phyloP scores from a whole-genome alignment of 2,329 filamentous ascomycete species.

The Ophiocordyceps australis region DNA sequence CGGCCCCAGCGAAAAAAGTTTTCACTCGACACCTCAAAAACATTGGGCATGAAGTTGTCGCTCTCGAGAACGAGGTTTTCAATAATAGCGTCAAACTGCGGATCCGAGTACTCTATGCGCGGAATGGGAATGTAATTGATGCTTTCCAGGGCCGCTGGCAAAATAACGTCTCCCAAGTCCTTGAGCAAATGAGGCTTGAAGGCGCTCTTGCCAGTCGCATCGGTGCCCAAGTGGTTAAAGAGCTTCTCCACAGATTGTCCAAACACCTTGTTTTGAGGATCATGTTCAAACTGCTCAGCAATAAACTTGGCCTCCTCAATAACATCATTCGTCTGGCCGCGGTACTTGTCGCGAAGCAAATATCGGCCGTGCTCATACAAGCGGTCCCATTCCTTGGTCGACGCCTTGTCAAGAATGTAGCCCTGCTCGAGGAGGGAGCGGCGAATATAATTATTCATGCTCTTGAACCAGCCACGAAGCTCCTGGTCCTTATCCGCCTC shows the following conservation, averaged over 20 bases:
- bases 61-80: slow-evolving; percentile 93
- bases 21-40: slow-evolving; percentile 73
- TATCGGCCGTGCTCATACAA: slow-evolving; percentile 76
- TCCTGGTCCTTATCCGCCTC: slow-evolving; percentile 79
- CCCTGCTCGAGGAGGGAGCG: slow-evolving; percentile 77
- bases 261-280: slow-evolving; percentile 73
- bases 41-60: slow-evolving; percentile 91
- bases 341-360: slow-evolving; percentile 78
- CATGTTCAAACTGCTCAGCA: slow-evolving; percentile 73
- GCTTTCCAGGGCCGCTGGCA: slow-evolving; percentile 69
- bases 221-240: slow-evolving; percentile 74
- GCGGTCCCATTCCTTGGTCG: slow-evolving; percentile 64
- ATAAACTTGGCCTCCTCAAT: slow-evolving; percentile 84
- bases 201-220: slow-evolving; percentile 61
- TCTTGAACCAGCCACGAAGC: slow-evolving; percentile 76
- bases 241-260: slow-evolving; percentile 60
- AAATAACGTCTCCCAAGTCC: slow-evolving; percentile 71
- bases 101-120: slow-evolving; percentile 81
- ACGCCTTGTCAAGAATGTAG: slow-evolving; percentile 69
- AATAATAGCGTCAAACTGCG: slow-evolving; percentile 68
- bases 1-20: slow-evolving; percentile 93
- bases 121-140: slow-evolving; percentile 83
- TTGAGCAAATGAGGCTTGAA: slow-evolving; percentile 92
- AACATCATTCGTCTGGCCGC: slow-evolving; percentile 67
- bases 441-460: slow-evolving; percentile 59